A percentile compares a stretch with the other conserved stretches of the same genome.
Evolutionary conservation across 345 rosid genomes (phyloP).

Genomic region (Xanthoceras sorbifolium): DNA sequence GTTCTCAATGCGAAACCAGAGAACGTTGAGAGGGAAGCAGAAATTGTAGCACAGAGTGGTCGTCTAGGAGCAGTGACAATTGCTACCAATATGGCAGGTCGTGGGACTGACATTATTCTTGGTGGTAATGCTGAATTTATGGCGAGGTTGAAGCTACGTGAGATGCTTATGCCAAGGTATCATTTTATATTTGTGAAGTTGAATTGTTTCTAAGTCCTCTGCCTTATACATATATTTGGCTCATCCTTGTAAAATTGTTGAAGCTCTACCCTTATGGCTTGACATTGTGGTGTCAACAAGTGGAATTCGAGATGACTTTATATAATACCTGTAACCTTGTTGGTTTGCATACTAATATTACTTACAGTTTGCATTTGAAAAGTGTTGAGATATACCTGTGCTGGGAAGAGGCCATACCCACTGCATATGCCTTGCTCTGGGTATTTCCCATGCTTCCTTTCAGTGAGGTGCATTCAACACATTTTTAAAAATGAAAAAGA

Average conservation of each 20-base stretch:
- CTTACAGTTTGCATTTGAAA: background rate
- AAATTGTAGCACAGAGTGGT: slow-evolving; percentile 98
- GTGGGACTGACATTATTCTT: slow-evolving; percentile 97
- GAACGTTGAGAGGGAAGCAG: slow-evolving; percentile 99
- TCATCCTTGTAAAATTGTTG: background rate
- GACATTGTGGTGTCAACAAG: background rate
- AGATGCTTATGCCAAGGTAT: slow-evolving; percentile 98
- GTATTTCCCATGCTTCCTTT: background rate
- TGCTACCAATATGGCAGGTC: slow-evolving; percentile 99
- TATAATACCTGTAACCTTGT: background rate
- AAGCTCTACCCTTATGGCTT: background rate
- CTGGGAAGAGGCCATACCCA: slow-evolving; percentile 7
- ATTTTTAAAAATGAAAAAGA: background rate
- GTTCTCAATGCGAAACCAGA: slow-evolving; percentile 99
- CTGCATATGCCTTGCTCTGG: background rate
- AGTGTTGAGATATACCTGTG: slow-evolving; percentile 1
- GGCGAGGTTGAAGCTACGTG: slow-evolving; percentile 97
- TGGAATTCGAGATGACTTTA: background rate
- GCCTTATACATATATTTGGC: background rate
- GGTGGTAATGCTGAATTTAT: slow-evolving; percentile 98
- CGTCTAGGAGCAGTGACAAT: slow-evolving; percentile 97
- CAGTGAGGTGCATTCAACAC: background rate
- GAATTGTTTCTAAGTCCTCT: slow-evolving; percentile 5
- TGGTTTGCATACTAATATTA: background rate
- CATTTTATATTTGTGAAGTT: slow-evolving; percentile 11